Percentiles rank a stretch among this genome's conserved stretches.
phyloP scores from a whole-genome alignment of 2,329 filamentous ascomycete species.

The Colletotrichum lupini region DNA sequence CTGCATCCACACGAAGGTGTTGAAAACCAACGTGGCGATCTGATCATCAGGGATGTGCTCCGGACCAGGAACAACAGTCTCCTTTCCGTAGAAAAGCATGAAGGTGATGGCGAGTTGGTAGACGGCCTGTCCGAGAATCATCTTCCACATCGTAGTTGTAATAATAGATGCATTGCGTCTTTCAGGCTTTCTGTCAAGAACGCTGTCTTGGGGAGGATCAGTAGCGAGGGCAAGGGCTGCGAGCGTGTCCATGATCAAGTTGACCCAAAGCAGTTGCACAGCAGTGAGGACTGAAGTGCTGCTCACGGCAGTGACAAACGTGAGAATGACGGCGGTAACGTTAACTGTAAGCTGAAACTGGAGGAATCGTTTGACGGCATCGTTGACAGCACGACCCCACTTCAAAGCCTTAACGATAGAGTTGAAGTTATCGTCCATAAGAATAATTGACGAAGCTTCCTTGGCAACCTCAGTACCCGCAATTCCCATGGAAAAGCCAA shows the following conservation, averaged over 20 bases:
- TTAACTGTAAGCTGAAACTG: slow-evolving; percentile 89
- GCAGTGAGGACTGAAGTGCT: slow-evolving; percentile 80
- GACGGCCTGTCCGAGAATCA: slow-evolving; percentile 93
- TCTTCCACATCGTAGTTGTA: slow-evolving; percentile 97
- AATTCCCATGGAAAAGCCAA: slow-evolving; percentile 89
- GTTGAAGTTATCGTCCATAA: slow-evolving; percentile 89
- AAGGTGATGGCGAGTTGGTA: slow-evolving; percentile 88
- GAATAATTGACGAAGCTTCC: slow-evolving; percentile 85
- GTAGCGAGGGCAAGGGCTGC: slow-evolving; percentile 90
- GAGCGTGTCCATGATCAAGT: slow-evolving; percentile 97
- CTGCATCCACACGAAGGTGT: slow-evolving; percentile 99
- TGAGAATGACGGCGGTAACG: slow-evolving; percentile 87
- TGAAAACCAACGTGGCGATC: slow-evolving; percentile 89
- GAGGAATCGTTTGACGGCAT: slow-evolving; percentile 81
- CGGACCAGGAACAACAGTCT: slow-evolving; percentile 43
- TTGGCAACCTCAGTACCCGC: slow-evolving; percentile 86
- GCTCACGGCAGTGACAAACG: slow-evolving; percentile 88
- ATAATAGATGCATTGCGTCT: slow-evolving; percentile 72
- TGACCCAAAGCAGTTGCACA: slow-evolving; percentile 95
- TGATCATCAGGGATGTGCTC: slow-evolving; percentile 48
- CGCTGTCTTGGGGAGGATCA: slow-evolving; percentile 85
- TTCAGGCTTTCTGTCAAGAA: slow-evolving; percentile 80
- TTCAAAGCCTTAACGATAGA: slow-evolving; percentile 88
- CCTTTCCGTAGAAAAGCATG: slow-evolving; percentile 81
- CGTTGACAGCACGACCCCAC: slow-evolving; percentile 83